Conservation (phyloP, 495 filamentous ascomycete genomes). For the Amniculicola lignicola region DNA sequence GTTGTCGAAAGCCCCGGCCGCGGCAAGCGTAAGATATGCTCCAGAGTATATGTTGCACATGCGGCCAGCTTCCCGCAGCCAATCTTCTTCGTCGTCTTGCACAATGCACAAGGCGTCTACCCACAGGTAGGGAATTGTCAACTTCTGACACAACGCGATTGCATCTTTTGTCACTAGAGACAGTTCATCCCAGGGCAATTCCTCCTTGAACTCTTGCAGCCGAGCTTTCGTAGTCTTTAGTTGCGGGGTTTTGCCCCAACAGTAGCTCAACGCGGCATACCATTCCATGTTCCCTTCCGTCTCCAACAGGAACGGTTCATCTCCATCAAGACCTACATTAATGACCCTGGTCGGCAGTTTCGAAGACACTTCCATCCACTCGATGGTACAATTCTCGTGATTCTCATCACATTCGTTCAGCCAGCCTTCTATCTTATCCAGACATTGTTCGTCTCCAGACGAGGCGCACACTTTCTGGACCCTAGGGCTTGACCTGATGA, state of each 20-base stretch:
- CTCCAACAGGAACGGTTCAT: background rate
- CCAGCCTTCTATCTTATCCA: background rate
- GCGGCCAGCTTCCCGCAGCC: background rate
- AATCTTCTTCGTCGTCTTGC: constrained; percentile 7
- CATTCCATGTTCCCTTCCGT: background rate
- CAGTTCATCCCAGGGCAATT: background rate
- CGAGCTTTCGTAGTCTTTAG: background rate
- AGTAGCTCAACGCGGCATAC: background rate
- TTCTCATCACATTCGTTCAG: background rate
- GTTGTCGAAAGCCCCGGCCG: background rate
- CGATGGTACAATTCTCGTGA: background rate
- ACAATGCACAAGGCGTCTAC: background rate
- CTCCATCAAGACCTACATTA: background rate
- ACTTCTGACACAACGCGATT: background rate
- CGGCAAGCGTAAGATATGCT: background rate
- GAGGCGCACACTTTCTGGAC: background rate
- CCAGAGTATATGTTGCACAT: constrained; percentile 4
- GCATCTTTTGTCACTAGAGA: background rate
- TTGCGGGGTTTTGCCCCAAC: background rate
- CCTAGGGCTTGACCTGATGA: background rate
- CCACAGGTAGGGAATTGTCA: constrained; percentile 2
- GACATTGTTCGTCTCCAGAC: background rate
- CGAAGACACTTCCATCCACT: background rate
- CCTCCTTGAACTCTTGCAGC: background rate
- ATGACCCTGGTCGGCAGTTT: constrained; percentile 2